A percentile compares a stretch with the other conserved stretches of the same genome.
Evolutionary conservation across 176 grass and related monocot genomes (phyloP).

Genomic region (Neostapfia colusana): DNA sequence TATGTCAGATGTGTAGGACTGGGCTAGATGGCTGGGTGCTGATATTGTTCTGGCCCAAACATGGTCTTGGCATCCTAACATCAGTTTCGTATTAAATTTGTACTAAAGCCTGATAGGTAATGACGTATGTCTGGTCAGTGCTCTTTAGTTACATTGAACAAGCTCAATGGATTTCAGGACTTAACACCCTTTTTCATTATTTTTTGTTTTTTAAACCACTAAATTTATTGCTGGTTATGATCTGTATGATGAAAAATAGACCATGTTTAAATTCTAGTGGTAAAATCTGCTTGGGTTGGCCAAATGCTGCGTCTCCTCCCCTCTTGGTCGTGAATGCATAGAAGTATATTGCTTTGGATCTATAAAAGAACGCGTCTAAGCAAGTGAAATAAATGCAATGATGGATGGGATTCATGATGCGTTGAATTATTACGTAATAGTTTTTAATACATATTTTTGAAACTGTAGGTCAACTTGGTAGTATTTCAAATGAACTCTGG

Average conservation of each 20-base stretch:
- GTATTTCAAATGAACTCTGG: background rate
- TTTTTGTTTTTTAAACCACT: background rate
- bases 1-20: constrained; percentile 7
- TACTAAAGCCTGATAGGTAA: constrained; percentile 8
- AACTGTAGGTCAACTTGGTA: background rate
- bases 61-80: no score
- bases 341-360: constrained; percentile 27
- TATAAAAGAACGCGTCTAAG: constrained; percentile 27
- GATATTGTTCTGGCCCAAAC: constrained; percentile 1
- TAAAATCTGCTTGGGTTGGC: constrained; percentile 26
- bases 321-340: background rate
- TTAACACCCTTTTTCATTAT: background rate
- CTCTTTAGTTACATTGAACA: constrained; percentile 19
- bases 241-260: background rate
- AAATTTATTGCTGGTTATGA: background rate
- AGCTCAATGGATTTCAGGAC: background rate
- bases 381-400: constrained; percentile 17
- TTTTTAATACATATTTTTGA: constrained; percentile 17
- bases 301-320: background rate
- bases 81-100: background rate
- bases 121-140: background rate
- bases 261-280: constrained; percentile 10
- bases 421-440: constrained; percentile 20
- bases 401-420: constrained; percentile 15
- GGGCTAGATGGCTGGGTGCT: constrained; percentile 3